A percentile compares a stretch with the other conserved stretches of the same genome.
phyloP scores from a whole-genome alignment of 208 protist species.

The Leishmania tarentolae region DNA sequence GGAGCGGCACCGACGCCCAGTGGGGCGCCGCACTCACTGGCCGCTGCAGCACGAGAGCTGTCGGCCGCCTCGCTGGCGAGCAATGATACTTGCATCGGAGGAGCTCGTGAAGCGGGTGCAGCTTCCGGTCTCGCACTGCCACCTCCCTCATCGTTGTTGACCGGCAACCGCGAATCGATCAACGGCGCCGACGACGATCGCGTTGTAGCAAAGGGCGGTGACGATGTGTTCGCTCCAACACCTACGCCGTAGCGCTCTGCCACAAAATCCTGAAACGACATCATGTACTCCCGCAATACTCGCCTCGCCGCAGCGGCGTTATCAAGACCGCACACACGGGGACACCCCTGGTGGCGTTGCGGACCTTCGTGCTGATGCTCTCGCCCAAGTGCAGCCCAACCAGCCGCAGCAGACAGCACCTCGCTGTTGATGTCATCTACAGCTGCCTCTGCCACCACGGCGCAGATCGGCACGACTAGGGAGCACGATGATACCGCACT shows the following conservation, averaged over 20 bases:
- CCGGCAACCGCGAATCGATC: not conserved
- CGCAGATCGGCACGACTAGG: slow-evolving; percentile 35
- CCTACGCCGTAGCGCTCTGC: not conserved
- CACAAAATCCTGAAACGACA: slow-evolving; percentile 19
- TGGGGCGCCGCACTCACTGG: not conserved
- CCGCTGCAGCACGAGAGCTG: not conserved
- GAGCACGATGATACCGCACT: slow-evolving; percentile 22
- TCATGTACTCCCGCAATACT: slow-evolving; percentile 26
- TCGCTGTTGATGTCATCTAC: slow-evolving; percentile 32
- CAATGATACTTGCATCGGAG: not conserved
- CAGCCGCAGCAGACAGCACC: slow-evolving; percentile 24
- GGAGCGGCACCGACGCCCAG: not conserved
- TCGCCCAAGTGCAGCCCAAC: slow-evolving; percentile 39
- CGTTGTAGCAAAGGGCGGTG: not conserved
- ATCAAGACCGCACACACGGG: slow-evolving; percentile 4
- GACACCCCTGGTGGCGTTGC: not conserved
- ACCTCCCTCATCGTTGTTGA: not conserved
- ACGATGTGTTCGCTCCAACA: not conserved
- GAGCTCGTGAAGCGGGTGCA: not conserved
- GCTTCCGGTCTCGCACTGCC: not conserved
- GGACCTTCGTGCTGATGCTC: slow-evolving; percentile 6
- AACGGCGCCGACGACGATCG: not conserved
- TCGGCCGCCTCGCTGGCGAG: not conserved
- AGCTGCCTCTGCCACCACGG: slow-evolving; percentile 32
- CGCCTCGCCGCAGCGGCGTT: slow-evolving; percentile 30